Evolutionary conservation across 441 rosid genomes (phyloP), one percentile per base, ranked within the genome.

Genomic region (Bocquillonia castaneifolia): DNA sequence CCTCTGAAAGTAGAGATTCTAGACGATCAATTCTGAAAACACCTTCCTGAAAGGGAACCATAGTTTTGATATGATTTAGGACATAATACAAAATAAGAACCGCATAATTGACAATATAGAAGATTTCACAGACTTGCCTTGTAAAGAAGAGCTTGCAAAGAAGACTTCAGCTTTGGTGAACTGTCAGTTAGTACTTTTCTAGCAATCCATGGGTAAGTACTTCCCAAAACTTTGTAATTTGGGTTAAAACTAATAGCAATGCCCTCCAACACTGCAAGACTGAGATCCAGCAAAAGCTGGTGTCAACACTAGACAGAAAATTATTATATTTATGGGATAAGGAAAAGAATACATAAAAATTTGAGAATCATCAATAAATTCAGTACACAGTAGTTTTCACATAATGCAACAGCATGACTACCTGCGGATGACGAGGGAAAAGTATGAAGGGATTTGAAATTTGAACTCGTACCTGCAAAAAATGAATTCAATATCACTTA

Each of bases 161-260:
- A 86, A 63, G 89, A 79, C 80, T 80, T 88, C 76, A 91, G 84
- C 78, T 91, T 84, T 0, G 97, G 96, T 68, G 99, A 93, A 82
- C 91, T 82, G 67, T 93, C 93, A 55, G 91, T 89, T 66, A 93
- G 76, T 44, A 93, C 87, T 81, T 93, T 93, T 77, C 84, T 89
- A 45, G 99, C 96, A 78, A 93, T 91, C 97, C 97, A 93, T 25
- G 99, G 99, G 74, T 91, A 93, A 64, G 99, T 91, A 73, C 97
- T 89, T 28, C 99, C 92, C 83, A 93, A 78, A 64, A 93, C 99
- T 80, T 93, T 93, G 88, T 93, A 93, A 73, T 85, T 82, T 74
- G 96, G 96, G 77, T 85, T 74, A 67, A 73, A 78, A 81, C 88
- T 77, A 47, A 93, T 78, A 53, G 99, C 99, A 74, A 93, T 89